phyloP scores from a whole-genome alignment of 306 rosid species.

The Prinsepia uniflora region DNA sequence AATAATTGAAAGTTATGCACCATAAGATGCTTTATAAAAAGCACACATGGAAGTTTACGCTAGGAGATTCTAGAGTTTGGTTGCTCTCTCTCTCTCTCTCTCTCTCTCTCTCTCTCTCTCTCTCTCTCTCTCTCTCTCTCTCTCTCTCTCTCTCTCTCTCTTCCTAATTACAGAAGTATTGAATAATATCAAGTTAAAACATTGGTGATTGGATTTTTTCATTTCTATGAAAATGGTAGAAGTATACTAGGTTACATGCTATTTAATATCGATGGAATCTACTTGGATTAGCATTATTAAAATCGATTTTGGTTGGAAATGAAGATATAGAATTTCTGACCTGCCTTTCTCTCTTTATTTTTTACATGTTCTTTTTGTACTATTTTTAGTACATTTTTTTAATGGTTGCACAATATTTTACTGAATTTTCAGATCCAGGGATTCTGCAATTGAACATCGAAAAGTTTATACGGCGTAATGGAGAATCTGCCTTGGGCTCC shows the following conservation, averaged over 20 bases:
- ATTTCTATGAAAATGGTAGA: conserved; percentile 11
- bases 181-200: background rate
- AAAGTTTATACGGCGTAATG: conserved; percentile 60
- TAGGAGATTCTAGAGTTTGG: no score
- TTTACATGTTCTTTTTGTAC: background rate
- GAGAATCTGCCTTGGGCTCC: conserved; percentile 81
- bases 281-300: background rate
- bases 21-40: no score
- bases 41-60: no score
- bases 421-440: conserved; percentile 54
- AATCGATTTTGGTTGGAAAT: background rate
- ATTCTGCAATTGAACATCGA: conserved; percentile 67
- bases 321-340: background rate
- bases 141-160: background rate
- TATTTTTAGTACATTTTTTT: background rate
- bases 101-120: no score
- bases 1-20: no score
- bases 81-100: background rate
- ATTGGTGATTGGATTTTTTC: background rate
- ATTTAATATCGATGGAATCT: background rate
- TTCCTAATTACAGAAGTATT: background rate
- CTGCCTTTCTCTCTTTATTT: background rate
- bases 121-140: no score
- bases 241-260: background rate
- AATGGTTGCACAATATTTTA: conserved; percentile 1